Conservation (phyloP, 441 rosid genomes). For the Gossypium trilobum region DNA sequence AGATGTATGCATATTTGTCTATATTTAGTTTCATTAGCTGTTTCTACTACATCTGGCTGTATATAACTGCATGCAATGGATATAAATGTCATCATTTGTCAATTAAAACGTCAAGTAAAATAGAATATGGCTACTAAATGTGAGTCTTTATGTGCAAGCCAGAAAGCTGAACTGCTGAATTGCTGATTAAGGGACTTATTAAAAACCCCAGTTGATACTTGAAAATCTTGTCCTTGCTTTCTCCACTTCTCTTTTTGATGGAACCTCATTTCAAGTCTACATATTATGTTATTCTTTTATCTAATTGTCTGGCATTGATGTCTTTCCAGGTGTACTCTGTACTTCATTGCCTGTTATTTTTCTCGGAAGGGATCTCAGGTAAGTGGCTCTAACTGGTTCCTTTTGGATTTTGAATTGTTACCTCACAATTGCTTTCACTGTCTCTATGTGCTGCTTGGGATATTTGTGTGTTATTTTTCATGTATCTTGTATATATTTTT, state of each 20-base stretch:
- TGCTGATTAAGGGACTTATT: neutral
- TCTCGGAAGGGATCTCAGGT: slow-evolving; percentile 81
- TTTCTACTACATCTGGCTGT: neutral
- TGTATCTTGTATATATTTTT: neutral
- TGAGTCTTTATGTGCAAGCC: neutral
- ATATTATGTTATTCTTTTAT: slow-evolving; percentile 7
- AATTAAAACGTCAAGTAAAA: neutral
- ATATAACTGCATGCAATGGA: neutral
- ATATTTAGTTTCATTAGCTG: neutral
- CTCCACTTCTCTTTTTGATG: neutral
- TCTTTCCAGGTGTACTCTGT: slow-evolving; percentile 67
- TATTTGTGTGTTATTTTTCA: neutral
- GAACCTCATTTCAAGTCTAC: neutral
- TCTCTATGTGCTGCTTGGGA: neutral
- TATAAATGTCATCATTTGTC: neutral
- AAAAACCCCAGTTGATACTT: neutral
- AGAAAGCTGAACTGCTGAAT: slow-evolving; percentile 7
- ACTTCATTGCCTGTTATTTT: slow-evolving; percentile 72
- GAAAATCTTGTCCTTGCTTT: neutral
- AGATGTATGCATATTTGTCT: neutral
- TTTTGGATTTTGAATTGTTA: slow-evolving; percentile 5
- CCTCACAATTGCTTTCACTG: neutral
- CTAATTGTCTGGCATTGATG: slow-evolving; percentile 23
- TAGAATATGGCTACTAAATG: neutral
- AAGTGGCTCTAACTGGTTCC: slow-evolving; percentile 29